These are phyloP conservation scores for Xylariaceae sp. DNA, from an alignment of 2,329 filamentous ascomycete species.

Conservation along the genomic window DNA sequence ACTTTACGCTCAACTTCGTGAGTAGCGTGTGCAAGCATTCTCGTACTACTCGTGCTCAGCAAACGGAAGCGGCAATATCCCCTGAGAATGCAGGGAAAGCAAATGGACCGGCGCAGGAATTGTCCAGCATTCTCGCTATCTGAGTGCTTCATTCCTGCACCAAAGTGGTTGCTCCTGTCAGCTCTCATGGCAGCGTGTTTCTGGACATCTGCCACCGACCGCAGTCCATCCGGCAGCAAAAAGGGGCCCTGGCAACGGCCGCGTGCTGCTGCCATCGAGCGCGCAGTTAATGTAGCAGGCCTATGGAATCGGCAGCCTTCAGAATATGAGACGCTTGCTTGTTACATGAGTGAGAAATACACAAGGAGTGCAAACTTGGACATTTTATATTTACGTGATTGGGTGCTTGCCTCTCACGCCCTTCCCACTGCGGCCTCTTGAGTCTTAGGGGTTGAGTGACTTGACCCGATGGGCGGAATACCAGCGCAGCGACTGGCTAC, in stretches of 20 bases:
- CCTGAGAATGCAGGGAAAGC: slow-evolving; percentile 20
- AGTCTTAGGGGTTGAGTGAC: neutral
- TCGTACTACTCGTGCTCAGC: slow-evolving; percentile 12
- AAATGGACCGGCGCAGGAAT: slow-evolving; percentile 11
- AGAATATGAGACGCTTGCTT: neutral
- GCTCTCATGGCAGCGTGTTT: neutral
- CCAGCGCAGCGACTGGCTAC: slow-evolving; percentile 3
- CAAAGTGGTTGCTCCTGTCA: neutral
- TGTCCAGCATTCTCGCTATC: slow-evolving; percentile 21
- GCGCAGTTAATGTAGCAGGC: slow-evolving; percentile 2
- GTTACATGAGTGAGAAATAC: neutral
- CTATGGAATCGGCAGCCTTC: neutral
- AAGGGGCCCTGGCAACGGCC: slow-evolving; percentile 3
- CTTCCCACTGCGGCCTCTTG: slow-evolving; percentile 1
- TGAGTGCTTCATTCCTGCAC: slow-evolving; percentile 5
- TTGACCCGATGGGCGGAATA: slow-evolving; percentile 1
- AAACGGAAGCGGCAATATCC: slow-evolving; percentile 8
- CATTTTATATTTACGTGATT: neutral
- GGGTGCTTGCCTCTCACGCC: slow-evolving; percentile 2
- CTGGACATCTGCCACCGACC: neutral
- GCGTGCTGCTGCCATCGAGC: slow-evolving; percentile 6
- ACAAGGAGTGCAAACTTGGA: slow-evolving; percentile 1
- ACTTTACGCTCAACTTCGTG: neutral
- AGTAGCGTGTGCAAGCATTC: slow-evolving; percentile 1
- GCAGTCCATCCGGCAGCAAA: neutral